Evolutionary conservation across 2,329 filamentous ascomycete species (phyloP).

Genomic region (Erysiphe pulchra): DNA sequence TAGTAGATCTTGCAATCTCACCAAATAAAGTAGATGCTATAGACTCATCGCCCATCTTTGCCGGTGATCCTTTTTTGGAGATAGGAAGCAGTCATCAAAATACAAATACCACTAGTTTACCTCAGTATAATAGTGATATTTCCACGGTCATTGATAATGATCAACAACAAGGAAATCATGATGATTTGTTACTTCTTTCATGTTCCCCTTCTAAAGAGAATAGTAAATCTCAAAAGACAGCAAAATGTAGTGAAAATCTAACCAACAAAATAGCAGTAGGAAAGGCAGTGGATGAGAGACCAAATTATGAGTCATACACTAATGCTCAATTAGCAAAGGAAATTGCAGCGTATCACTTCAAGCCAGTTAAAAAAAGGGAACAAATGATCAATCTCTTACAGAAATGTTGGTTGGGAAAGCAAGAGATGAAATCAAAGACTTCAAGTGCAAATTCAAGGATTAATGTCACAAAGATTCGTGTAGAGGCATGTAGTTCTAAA

Average conservation of each 20-base stretch:
- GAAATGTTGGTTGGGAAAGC: slow-evolving; percentile 43
- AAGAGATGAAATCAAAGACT: slow-evolving; percentile 10
- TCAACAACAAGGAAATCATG: not conserved
- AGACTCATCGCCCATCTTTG: not conserved
- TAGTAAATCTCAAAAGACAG: not conserved
- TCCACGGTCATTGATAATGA: not conserved
- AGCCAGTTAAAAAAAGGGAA: slow-evolving; percentile 37
- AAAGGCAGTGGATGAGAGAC: slow-evolving; percentile 10
- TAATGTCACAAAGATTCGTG: not conserved
- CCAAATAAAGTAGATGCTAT: slow-evolving; percentile 2
- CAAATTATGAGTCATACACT: slow-evolving; percentile 34
- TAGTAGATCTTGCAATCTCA: slow-evolving; percentile 28
- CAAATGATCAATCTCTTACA: slow-evolving; percentile 46
- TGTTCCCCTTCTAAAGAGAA: not conserved
- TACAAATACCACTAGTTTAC: not conserved
- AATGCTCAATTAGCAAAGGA: slow-evolving; percentile 35
- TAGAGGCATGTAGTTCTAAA: slow-evolving; percentile 9
- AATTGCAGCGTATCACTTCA: slow-evolving; percentile 43
- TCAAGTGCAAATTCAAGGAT: slow-evolving; percentile 9
- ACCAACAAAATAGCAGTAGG: not conserved
- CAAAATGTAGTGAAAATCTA: not conserved
- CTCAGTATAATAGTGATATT: not conserved
- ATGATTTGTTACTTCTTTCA: not conserved
- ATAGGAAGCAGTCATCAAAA: not conserved
- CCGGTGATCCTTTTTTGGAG: not conserved